Evolutionary conservation across 805 yeast genomes (phyloP).

Genomic region (Crinitomyces ghanaensis): DNA sequence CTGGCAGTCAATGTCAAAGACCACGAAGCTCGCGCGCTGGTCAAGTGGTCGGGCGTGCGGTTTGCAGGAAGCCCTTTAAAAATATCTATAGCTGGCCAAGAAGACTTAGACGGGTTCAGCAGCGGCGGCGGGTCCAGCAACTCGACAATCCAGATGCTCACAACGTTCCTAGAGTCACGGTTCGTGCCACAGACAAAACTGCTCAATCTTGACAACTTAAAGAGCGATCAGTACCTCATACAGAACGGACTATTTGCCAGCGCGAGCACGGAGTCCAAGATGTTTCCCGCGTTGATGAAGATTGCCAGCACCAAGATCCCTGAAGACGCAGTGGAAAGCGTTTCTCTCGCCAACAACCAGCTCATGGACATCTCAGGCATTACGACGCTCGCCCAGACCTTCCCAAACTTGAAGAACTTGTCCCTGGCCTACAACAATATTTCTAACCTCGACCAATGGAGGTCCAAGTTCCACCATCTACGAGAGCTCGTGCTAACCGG

Average conservation of each 20-base stretch:
- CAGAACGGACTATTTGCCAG: slow-evolving; percentile 55
- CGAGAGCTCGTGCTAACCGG: slow-evolving; percentile 69
- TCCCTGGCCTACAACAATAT: slow-evolving; percentile 72
- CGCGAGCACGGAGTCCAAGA: slow-evolving; percentile 55
- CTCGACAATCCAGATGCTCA: slow-evolving; percentile 49
- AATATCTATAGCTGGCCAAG: slow-evolving; percentile 30
- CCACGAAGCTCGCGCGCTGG: slow-evolving; percentile 47
- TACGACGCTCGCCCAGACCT: slow-evolving; percentile 56
- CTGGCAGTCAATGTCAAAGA: slow-evolving; percentile 49
- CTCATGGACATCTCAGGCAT: slow-evolving; percentile 50
- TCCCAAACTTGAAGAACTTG: slow-evolving; percentile 66
- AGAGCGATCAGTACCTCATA: slow-evolving; percentile 48
- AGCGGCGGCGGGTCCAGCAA: slow-evolving; percentile 3
- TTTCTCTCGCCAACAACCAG: slow-evolving; percentile 41
- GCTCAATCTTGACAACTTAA: slow-evolving; percentile 57
- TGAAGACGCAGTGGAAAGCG: slow-evolving; percentile 47
- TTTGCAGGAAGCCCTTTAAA: slow-evolving; percentile 66
- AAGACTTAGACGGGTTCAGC: slow-evolving; percentile 8
- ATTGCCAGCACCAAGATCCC: slow-evolving; percentile 41
- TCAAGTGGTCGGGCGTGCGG: slow-evolving; percentile 59
- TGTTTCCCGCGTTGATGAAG: slow-evolving; percentile 83
- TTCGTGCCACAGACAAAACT: slow-evolving; percentile 54
- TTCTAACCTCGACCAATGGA: slow-evolving; percentile 54
- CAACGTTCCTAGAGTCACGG: slow-evolving; percentile 48
- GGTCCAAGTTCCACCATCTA: slow-evolving; percentile 57